Percentiles rank a stretch among this genome's conserved stretches.
Evolutionary conservation across 208 protist species (phyloP).

Genomic region (Dictyostelium gargantuum): DNA sequence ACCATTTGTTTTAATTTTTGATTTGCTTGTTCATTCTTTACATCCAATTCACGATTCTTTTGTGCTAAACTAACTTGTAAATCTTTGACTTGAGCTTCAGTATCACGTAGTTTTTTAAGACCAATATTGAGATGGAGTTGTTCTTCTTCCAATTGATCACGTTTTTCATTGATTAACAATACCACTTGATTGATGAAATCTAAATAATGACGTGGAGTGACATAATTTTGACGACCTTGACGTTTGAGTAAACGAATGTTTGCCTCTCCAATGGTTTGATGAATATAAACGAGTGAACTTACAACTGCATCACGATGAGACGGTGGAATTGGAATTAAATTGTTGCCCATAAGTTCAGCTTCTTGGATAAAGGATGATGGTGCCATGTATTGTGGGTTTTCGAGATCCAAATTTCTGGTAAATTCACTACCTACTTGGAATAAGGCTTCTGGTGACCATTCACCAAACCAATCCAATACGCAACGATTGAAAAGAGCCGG

Average conservation of each 20-base stretch:
- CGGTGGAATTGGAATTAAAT: neutral
- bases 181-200: constrained; percentile 97
- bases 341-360: neutral
- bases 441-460: constrained; percentile 95
- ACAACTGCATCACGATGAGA: constrained; percentile 89
- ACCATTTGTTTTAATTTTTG: constrained; percentile 90
- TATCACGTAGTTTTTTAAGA: constrained; percentile 93
- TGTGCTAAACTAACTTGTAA: constrained; percentile 79
- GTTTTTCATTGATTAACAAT: constrained; percentile 94
- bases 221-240: constrained; percentile 91
- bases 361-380: constrained; percentile 60
- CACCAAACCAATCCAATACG: constrained; percentile 99
- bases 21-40: constrained; percentile 89
- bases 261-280: constrained; percentile 90
- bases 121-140: constrained; percentile 96
- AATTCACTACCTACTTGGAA: constrained; percentile 92
- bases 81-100: constrained; percentile 86
- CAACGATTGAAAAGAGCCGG: constrained; percentile 99
- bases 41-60: constrained; percentile 87
- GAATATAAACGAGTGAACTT: constrained; percentile 91
- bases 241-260: constrained; percentile 87
- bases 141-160: constrained; percentile 92
- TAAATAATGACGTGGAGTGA: constrained; percentile 98
- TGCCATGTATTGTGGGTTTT: constrained; percentile 74
- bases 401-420: constrained; percentile 91